phyloP scores from a whole-genome alignment of 1,284 basidiomycete genomes.

The Puccinia novopanici region DNA sequence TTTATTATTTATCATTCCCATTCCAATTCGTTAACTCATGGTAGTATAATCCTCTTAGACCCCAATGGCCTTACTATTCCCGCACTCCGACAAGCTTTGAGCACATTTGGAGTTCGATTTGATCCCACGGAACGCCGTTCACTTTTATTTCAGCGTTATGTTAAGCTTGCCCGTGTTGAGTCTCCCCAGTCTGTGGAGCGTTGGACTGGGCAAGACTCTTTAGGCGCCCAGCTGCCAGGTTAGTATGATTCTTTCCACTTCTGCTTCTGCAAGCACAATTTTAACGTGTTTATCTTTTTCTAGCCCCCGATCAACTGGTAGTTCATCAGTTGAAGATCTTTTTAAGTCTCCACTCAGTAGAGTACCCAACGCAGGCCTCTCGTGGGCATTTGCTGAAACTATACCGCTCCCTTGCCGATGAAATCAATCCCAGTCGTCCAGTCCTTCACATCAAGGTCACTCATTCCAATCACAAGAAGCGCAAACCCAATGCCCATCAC shows the following conservation, averaged over 20 bases:
- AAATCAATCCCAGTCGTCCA: not conserved
- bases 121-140: not conserved
- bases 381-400: slow-evolving; percentile 8
- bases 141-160: slow-evolving; percentile 13
- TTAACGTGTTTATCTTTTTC: not conserved
- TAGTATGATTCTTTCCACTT: not conserved
- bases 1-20: not conserved
- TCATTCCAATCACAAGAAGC: not conserved
- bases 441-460: not conserved
- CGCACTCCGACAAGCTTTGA: not conserved
- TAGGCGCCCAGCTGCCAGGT: slow-evolving; percentile 17
- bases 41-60: not conserved
- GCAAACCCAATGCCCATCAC: not conserved
- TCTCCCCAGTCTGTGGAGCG: slow-evolving; percentile 9
- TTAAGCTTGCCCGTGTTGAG: slow-evolving; percentile 6
- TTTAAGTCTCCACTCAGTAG: not conserved
- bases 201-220: slow-evolving; percentile 10
- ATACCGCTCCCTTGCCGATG: not conserved
- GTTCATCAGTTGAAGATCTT: slow-evolving; percentile 12
- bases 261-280: not conserved
- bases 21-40: not conserved
- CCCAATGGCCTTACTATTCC: slow-evolving; percentile 14
- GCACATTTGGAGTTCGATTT: slow-evolving; percentile 3
- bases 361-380: not conserved
- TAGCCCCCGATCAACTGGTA: not conserved